phyloP scores from a whole-genome alignment of 257 asterid genomes.

The Osmanthus fragrans region DNA sequence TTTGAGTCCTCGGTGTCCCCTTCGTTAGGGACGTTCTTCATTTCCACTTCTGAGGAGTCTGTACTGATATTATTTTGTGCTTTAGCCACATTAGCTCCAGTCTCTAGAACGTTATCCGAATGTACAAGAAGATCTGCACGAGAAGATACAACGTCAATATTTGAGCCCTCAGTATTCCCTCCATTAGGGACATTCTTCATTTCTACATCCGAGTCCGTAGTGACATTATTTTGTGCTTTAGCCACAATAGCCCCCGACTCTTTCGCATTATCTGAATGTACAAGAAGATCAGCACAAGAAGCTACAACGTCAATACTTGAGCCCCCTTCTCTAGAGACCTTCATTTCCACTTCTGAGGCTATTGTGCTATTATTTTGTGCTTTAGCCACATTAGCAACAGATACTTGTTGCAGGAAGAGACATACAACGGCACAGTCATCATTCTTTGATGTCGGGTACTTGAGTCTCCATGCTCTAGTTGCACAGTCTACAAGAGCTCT shows the following conservation, averaged over 20 bases:
- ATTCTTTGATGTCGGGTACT: conserved; percentile 93
- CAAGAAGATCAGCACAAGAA: conserved; percentile 29
- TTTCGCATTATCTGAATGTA: conserved; percentile 24
- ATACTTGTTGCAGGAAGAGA: conserved; percentile 52
- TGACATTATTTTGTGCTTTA: conserved; percentile 23
- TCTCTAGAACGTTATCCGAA: conserved; percentile 24
- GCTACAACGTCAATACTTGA: conserved; percentile 18
- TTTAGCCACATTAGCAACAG: conserved; percentile 22
- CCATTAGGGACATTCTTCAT: conserved; percentile 19
- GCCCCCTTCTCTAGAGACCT: conserved; percentile 9
- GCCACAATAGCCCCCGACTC: conserved; percentile 26
- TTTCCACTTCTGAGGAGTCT: conserved; percentile 31
- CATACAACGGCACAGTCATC: conserved; percentile 98
- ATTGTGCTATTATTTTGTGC: conserved; percentile 23
- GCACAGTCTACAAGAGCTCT: conserved; percentile 95
- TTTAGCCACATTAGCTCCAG: conserved; percentile 21
- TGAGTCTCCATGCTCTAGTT: conserved; percentile 94
- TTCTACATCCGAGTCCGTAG: conserved; percentile 33
- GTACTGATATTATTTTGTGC: conserved; percentile 22
- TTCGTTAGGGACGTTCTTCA: conserved; percentile 12
- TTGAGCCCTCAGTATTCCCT: conserved; percentile 17
- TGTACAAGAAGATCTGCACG: conserved; percentile 27
- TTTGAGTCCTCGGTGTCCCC: conserved; percentile 18
- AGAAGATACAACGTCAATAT: conserved; percentile 14
- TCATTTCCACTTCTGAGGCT: conserved; percentile 32